Evolutionary conservation across 2,329 filamentous ascomycete genomes (phyloP).

Genomic region (Fusarium albosuccineum): DNA sequence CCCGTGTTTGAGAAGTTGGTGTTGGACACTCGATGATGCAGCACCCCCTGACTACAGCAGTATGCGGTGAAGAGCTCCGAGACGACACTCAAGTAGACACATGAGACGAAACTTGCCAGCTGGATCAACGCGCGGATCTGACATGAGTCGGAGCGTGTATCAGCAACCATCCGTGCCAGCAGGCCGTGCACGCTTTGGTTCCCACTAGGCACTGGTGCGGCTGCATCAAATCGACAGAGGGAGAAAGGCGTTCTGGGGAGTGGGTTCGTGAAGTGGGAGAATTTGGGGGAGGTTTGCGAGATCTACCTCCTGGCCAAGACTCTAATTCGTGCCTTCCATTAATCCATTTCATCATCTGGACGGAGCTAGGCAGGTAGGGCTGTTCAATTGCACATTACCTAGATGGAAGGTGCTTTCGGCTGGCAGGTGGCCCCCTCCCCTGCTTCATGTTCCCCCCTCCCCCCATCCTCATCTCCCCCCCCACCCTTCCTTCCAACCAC

Average conservation of each 20-base stretch:
- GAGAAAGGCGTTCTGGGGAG: conserved; percentile 32
- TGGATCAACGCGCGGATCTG: conserved; percentile 42
- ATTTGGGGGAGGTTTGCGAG: conserved; percentile 24
- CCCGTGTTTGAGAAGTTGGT: conserved; percentile 41
- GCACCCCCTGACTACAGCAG: conserved; percentile 23
- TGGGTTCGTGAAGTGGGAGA: conserved; percentile 19
- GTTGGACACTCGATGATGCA: conserved; percentile 22
- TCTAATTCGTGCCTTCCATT: background rate
- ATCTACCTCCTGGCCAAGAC: background rate
- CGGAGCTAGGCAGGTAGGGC: conserved; percentile 1
- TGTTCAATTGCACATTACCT: no score
- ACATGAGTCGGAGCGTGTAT: conserved; percentile 44
- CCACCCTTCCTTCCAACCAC: background rate
- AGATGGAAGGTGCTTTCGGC: background rate
- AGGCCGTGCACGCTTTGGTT: conserved; percentile 21
- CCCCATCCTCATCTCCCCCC: conserved; percentile 5
- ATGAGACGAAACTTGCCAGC: conserved; percentile 44
- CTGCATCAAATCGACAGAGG: conserved; percentile 23
- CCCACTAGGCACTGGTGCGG: conserved; percentile 25
- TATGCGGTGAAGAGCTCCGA: conserved; percentile 25
- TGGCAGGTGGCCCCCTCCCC: background rate
- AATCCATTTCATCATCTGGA: background rate
- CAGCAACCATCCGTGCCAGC: conserved; percentile 35
- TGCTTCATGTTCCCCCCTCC: background rate
- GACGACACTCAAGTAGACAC: conserved; percentile 28